Evolutionary conservation across 2,329 filamentous ascomycete genomes (phyloP).

Genomic region (Onygenales sp.): DNA sequence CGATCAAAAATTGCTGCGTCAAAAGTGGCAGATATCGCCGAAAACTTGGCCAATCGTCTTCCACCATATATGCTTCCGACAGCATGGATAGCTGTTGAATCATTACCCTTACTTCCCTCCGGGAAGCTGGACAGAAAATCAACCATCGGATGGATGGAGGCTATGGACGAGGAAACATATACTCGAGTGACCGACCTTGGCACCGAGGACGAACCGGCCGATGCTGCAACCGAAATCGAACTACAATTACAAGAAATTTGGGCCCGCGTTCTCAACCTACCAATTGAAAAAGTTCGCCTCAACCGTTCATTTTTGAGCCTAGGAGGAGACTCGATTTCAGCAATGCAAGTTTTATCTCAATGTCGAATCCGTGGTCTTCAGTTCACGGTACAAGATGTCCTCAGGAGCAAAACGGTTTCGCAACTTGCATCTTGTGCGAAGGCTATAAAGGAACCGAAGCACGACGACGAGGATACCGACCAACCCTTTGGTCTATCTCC

Average conservation of each 20-base stretch:
- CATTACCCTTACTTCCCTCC: constrained; percentile 6
- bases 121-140: constrained; percentile 7
- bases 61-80: constrained; percentile 11
- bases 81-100: constrained; percentile 6
- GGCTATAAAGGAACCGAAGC: constrained; percentile 22
- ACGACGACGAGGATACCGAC: constrained; percentile 14
- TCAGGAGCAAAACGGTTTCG: constrained; percentile 38
- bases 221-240: constrained; percentile 11
- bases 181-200: background rate
- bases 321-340: constrained; percentile 32
- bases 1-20: background rate
- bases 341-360: constrained; percentile 17
- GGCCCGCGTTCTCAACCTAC: constrained; percentile 27
- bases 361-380: background rate
- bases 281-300: constrained; percentile 22
- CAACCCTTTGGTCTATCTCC: constrained; percentile 15
- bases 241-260: constrained; percentile 22
- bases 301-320: constrained; percentile 28
- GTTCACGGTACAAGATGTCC: constrained; percentile 8
- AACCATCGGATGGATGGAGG: constrained; percentile 5
- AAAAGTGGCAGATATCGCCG: background rate
- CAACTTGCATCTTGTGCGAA: constrained; percentile 25
- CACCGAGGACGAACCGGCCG: constrained; percentile 4
- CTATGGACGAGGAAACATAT: constrained; percentile 1
- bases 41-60: background rate